Conservation (phyloP, 1,284 basidiomycete genomes). For the Porodaedalea pini region DNA sequence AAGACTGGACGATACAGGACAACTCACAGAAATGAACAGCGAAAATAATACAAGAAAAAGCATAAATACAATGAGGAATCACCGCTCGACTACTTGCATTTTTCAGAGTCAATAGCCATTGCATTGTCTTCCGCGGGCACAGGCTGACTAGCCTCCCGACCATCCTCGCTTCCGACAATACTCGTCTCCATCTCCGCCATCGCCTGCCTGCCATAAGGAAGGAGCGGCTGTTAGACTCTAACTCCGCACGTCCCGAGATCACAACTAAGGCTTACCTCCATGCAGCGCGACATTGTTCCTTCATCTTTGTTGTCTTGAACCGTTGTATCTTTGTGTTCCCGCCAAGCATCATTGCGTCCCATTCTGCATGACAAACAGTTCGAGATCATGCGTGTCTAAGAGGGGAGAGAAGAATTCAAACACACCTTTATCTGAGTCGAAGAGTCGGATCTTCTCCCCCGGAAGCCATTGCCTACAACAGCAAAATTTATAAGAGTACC, state of each 20-base stretch:
- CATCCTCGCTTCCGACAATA: constrained; percentile 1
- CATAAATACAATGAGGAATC: no score
- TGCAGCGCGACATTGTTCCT: constrained; percentile 46
- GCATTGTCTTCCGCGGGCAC: neutral
- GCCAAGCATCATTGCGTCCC: constrained; percentile 50
- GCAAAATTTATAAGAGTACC: no score
- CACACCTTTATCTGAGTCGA: constrained; percentile 59
- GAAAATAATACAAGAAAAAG: no score
- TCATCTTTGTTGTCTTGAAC: constrained; percentile 44
- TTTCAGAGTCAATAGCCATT: constrained; percentile 5
- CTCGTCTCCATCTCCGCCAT: constrained; percentile 17
- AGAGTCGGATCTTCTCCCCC: constrained; percentile 43
- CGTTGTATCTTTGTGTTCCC: constrained; percentile 42
- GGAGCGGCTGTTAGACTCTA: neutral
- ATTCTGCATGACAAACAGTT: constrained; percentile 30
- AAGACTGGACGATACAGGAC: no score
- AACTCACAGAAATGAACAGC: no score
- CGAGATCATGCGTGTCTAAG: neutral
- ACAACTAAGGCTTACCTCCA: constrained; percentile 38
- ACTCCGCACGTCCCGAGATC: neutral
- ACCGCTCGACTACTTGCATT: no score
- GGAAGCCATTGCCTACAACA: constrained; percentile 50
- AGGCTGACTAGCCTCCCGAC: neutral
- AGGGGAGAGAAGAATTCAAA: neutral
- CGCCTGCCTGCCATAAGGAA: neutral